A percentile compares a stretch with the other conserved stretches of the same genome.
phyloP scores from a whole-genome alignment of 2,329 filamentous ascomycete genomes.

The Coniochaeta sp. region DNA sequence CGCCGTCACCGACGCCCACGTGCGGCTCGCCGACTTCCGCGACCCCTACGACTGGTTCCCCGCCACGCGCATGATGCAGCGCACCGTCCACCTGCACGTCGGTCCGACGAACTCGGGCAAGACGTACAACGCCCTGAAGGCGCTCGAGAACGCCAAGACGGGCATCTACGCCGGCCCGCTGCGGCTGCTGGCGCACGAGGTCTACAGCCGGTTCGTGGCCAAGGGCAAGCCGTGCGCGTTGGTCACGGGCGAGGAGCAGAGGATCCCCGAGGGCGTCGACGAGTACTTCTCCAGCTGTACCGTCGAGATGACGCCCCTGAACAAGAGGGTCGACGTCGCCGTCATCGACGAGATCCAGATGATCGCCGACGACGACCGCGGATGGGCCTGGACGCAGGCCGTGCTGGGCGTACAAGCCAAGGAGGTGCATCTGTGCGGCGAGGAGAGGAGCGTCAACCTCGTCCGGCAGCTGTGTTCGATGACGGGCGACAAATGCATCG shows the following conservation, averaged over 20 bases:
- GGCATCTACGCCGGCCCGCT: conserved; percentile 91
- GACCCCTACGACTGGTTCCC: conserved; percentile 92
- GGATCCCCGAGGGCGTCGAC: conserved; percentile 53
- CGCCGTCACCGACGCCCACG: conserved; percentile 50
- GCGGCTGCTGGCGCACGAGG: conserved; percentile 82
- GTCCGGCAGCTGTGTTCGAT: conserved; percentile 70
- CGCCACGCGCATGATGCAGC: conserved; percentile 68
- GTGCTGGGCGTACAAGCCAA: conserved; percentile 78
- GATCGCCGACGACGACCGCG: conserved; percentile 73
- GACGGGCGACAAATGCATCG: conserved; percentile 72
- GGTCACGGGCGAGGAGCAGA: conserved; percentile 85
- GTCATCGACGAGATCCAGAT: conserved; percentile 99
- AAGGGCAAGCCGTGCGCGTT: conserved; percentile 72
- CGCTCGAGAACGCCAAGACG: conserved; percentile 64
- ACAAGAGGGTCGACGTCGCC: conserved; percentile 65
- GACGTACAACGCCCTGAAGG: conserved; percentile 87
- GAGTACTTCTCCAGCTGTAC: conserved; percentile 73
- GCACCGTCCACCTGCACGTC: conserved; percentile 86
- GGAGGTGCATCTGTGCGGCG: conserved; percentile 90
- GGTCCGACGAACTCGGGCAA: conserved; percentile 98
- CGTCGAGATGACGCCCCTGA: conserved; percentile 74
- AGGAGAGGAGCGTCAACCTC: conserved; percentile 72
- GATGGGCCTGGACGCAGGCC: conserved; percentile 92
- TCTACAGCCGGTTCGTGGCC: conserved; percentile 79
- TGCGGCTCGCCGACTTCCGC: conserved; percentile 70